Conservation (phyloP, 345 rosid genomes). For the Heritiera littoralis region DNA sequence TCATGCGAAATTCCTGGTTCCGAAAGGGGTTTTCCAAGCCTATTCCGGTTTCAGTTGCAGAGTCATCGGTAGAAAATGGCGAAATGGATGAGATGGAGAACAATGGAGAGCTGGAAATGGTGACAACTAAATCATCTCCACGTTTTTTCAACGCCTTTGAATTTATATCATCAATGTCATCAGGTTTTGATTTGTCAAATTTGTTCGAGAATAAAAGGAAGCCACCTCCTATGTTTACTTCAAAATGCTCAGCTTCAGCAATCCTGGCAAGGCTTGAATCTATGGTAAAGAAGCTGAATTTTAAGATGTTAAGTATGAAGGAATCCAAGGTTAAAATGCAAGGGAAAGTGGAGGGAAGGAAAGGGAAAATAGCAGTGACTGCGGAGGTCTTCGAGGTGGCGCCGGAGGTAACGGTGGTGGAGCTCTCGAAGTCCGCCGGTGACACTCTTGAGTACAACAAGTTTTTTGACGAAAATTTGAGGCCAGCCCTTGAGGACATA, state of each 20-base stretch:
- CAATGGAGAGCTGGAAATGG: background rate
- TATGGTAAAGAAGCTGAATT: constrained; percentile 53
- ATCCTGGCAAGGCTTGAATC: constrained; percentile 55
- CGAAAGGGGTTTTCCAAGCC: constrained; percentile 28
- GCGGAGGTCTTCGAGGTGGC: constrained; percentile 69
- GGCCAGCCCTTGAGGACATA: constrained; percentile 76
- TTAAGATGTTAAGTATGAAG: constrained; percentile 44
- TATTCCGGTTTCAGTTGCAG: constrained; percentile 33
- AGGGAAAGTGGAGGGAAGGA: constrained; percentile 53
- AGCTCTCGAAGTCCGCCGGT: constrained; percentile 61
- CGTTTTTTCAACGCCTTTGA: constrained; percentile 73
- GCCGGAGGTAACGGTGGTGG: constrained; percentile 65
- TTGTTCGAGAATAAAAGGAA: constrained; percentile 58
- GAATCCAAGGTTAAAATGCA: constrained; percentile 53
- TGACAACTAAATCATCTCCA: constrained; percentile 7
- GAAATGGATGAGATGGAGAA: background rate
- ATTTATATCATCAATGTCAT: constrained; percentile 75
- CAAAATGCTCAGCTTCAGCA: constrained; percentile 42
- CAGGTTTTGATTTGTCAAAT: constrained; percentile 75
- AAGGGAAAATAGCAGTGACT: constrained; percentile 55
- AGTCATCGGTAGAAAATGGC: constrained; percentile 23
- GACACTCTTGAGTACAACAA: constrained; percentile 55
- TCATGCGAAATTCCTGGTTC: constrained; percentile 19
- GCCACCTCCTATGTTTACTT: constrained; percentile 59
- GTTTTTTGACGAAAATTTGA: constrained; percentile 65